A percentile compares a stretch with the other conserved stretches of the same genome.
Evolutionary conservation across 768 basidiomycete genomes (phyloP).

Genomic region (Solioccasus polychromus): DNA sequence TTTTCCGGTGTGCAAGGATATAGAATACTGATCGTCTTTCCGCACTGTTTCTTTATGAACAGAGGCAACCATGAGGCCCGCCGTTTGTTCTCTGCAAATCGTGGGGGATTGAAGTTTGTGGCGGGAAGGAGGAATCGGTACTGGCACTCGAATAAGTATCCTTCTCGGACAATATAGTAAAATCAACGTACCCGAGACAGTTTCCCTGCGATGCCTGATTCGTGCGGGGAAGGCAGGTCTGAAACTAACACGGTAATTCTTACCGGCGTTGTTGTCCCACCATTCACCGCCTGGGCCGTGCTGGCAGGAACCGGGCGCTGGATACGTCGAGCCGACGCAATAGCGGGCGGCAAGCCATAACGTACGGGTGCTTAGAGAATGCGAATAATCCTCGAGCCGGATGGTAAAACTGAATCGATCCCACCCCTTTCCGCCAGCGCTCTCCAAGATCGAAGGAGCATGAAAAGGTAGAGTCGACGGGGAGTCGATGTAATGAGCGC

Average conservation of each 20-base stretch:
- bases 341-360: slow-evolving; percentile 65
- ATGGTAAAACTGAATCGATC: slow-evolving; percentile 62
- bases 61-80: slow-evolving; percentile 5
- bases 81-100: slow-evolving; percentile 12
- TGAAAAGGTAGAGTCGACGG: slow-evolving; percentile 36
- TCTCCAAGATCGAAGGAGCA: background rate
- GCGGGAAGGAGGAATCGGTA: background rate
- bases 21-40: background rate
- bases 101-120: background rate
- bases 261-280: slow-evolving; percentile 89
- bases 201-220: slow-evolving; percentile 23
- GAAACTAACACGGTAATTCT: slow-evolving; percentile 80
- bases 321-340: slow-evolving; percentile 24
- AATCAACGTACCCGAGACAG: slow-evolving; percentile 17
- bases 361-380: slow-evolving; percentile 45
- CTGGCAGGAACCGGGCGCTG: slow-evolving; percentile 14
- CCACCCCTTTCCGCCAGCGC: slow-evolving; percentile 34
- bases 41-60: background rate
- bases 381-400: slow-evolving; percentile 68
- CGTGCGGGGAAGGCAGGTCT: slow-evolving; percentile 18
- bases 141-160: slow-evolving; percentile 12
- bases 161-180: background rate
- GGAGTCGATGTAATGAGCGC: slow-evolving; percentile 45
- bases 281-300: slow-evolving; percentile 63
- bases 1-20: slow-evolving; percentile 15